Conservation (phyloP, 1,284 basidiomycete species). For the Cystobasidiaceae sp. region DNA sequence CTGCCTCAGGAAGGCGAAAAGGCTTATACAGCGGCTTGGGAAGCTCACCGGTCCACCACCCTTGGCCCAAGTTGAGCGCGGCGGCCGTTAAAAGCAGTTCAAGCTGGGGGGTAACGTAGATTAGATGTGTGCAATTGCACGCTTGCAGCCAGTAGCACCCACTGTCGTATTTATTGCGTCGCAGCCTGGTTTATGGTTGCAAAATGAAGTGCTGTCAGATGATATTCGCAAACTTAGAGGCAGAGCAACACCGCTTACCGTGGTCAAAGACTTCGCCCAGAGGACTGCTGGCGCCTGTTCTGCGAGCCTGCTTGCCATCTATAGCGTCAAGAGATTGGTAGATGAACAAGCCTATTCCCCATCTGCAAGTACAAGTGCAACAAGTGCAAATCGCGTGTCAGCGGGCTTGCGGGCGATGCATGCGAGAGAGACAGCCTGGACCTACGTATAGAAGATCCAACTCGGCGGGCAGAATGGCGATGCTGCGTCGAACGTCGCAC, state of each 20-base stretch:
- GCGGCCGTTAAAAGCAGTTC: slow-evolving; percentile 76
- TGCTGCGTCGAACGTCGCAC: slow-evolving; percentile 16
- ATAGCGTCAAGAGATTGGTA: slow-evolving; percentile 89
- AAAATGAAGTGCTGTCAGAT: not conserved
- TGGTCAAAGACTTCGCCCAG: slow-evolving; percentile 97
- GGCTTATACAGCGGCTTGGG: not conserved
- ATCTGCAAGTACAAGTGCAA: slow-evolving; percentile 52
- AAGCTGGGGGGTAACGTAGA: too few species aligned
- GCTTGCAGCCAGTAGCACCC: slow-evolving; percentile 36
- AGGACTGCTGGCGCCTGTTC: slow-evolving; percentile 93
- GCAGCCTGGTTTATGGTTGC: slow-evolving; percentile 55
- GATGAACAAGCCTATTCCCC: slow-evolving; percentile 80
- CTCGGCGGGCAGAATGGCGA: slow-evolving; percentile 58
- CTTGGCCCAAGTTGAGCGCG: slow-evolving; percentile 82
- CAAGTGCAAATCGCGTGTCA: too few species aligned
- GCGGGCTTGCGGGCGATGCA: too few species aligned
- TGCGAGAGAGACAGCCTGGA: too few species aligned
- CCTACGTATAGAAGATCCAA: slow-evolving; percentile 81
- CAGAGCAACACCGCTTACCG: slow-evolving; percentile 51
- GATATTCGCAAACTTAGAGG: not conserved
- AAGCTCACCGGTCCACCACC: slow-evolving; percentile 75
- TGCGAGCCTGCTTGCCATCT: slow-evolving; percentile 76
- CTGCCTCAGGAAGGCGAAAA: not conserved
- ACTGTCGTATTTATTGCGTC: slow-evolving; percentile 94
- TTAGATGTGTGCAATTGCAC: too few species aligned